These are phyloP conservation scores for Cyberlindnera lachancei DNA, from an alignment of 805 yeast species.

Conservation along the genomic window DNA sequence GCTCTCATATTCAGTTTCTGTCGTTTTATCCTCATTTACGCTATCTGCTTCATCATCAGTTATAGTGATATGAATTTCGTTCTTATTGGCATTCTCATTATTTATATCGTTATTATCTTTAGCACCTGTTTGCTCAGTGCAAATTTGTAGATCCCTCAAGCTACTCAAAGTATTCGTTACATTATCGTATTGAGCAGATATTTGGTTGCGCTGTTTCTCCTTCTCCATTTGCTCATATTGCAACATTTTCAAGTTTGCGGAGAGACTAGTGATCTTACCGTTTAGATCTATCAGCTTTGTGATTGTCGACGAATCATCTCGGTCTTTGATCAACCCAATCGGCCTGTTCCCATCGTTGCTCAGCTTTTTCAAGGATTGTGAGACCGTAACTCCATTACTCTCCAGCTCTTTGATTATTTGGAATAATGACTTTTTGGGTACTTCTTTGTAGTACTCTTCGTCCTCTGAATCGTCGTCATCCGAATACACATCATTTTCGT, in stretches of 20 bases:
- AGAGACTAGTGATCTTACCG: slow-evolving; percentile 9
- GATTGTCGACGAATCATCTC: slow-evolving; percentile 16
- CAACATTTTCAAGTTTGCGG: slow-evolving; percentile 8
- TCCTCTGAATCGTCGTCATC: slow-evolving; percentile 12
- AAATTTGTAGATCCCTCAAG: too few species aligned
- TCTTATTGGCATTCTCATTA: too few species aligned
- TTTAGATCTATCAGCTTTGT: slow-evolving; percentile 10
- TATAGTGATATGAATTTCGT: neutral
- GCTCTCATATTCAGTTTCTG: neutral
- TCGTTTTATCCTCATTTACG: too few species aligned
- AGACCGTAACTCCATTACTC: slow-evolving; percentile 13
- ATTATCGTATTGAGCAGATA: neutral
- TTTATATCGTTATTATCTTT: too few species aligned
- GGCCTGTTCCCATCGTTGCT: slow-evolving; percentile 26
- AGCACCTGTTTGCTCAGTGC: too few species aligned
- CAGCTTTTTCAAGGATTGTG: slow-evolving; percentile 14
- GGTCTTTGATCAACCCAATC: slow-evolving; percentile 30
- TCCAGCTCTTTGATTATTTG: slow-evolving; percentile 19
- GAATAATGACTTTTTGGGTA: slow-evolving; percentile 20
- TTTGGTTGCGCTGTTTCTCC: neutral
- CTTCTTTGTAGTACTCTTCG: slow-evolving; percentile 20
- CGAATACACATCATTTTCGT: neutral
- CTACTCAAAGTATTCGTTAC: neutral
- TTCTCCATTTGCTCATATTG: slow-evolving; percentile 6
- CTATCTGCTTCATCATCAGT: neutral